These are phyloP conservation scores for Ceriops decandra DNA, from an alignment of 345 rosid genomes.

Conservation along the genomic window DNA sequence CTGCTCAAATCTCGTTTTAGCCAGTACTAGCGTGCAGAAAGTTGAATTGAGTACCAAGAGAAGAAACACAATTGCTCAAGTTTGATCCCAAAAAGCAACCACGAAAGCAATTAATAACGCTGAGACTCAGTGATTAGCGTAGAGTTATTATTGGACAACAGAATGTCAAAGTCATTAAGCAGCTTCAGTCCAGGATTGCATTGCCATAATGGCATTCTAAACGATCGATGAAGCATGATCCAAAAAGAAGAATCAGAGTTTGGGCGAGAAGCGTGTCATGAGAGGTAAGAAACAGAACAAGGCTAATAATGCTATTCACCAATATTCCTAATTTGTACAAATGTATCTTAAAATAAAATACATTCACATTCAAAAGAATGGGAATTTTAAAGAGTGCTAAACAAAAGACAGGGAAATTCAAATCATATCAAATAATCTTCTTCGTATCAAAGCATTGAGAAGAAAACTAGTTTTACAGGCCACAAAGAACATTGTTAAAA, in stretches of 20 bases:
- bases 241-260: too few relatives aligned
- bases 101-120: too few relatives aligned
- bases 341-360: slow-evolving; percentile 23
- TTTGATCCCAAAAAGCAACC: too few relatives aligned
- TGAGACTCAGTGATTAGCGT: too few relatives aligned
- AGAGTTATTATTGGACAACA: too few relatives aligned
- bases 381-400: slow-evolving; percentile 22
- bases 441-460: slow-evolving; percentile 28
- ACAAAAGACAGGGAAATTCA: slow-evolving; percentile 22
- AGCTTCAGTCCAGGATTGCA: too few relatives aligned
- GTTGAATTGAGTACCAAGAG: too few relatives aligned
- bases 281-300: slow-evolving; percentile 4
- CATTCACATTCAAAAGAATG: slow-evolving; percentile 54
- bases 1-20: too few relatives aligned
- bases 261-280: neutral
- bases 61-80: too few relatives aligned
- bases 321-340: slow-evolving; percentile 55
- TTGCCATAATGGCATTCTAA: neutral
- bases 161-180: too few relatives aligned
- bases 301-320: slow-evolving; percentile 31
- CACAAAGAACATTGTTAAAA: slow-evolving; percentile 26
- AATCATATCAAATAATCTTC: slow-evolving; percentile 24
- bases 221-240: neutral
- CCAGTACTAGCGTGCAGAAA: too few relatives aligned
- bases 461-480: slow-evolving; percentile 44